Base-by-base conservation (phyloP, 768 basidiomycete genomes). In the Saitozyma sp. region DNA sequence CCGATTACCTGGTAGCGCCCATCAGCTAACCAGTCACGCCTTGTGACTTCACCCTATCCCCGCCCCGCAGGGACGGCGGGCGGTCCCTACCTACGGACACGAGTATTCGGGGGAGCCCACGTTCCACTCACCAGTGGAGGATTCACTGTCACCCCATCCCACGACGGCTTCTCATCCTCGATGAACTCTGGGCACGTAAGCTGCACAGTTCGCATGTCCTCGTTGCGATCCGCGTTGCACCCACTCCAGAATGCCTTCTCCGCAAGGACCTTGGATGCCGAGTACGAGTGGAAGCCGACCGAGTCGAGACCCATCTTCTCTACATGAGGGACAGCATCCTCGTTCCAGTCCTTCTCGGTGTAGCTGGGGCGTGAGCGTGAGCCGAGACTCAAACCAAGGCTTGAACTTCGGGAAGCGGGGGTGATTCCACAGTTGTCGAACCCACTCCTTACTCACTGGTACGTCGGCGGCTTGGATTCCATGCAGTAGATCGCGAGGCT, bases 1-100 rank as follows among this genome's bases (percentile, higher is more conserved):
- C 80, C 80, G 29, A 77, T 71, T 38, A 80, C 72, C 62, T 29
- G 85, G 29, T 29, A 29, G 29, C 29, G 29, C 29, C 29, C 29
- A 5, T 29, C 29, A 29, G 29, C 29, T 29, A 29, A 29, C 29
- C 8, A 11, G 8, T 9, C 16, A 11, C n/a, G 20, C 19, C 29
- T 6, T 13, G n/a, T 10, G 9, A 8, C 17, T 11, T 14, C 8
- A 6, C 41, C 20, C n/a, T 3, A 42, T 43, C 16, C 9, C 16
- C 41, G 29, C 9, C 2, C 19, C 29, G 29, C 29, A 29, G 29
- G 29, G 5, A 29, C 29, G 29, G 2, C 29, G 5, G 29, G 29
- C 29, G 29, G 2, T 29, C 29, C 5, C 29, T 29, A 29, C 29
- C 29, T 29, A 29, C 29, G 29, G 29, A 2, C 5, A 29, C 29